A percentile compares a stretch with the other conserved stretches of the same genome.
phyloP scores from a whole-genome alignment of 345 rosid genomes.

The Eucalyptus sp. region DNA sequence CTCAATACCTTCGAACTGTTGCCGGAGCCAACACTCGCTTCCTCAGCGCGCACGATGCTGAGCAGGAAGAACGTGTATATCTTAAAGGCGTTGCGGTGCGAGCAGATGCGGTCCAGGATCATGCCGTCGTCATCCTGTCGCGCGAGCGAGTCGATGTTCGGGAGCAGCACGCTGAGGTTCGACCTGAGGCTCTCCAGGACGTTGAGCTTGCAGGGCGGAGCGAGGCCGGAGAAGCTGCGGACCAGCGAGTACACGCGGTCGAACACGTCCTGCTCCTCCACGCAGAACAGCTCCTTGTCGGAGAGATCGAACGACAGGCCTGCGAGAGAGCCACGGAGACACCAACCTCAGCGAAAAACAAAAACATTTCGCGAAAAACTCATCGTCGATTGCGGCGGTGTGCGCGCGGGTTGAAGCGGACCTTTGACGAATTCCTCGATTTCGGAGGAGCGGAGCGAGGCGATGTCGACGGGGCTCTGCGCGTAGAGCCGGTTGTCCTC shows the following conservation, averaged over 20 bases:
- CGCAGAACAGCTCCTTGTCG: constrained; percentile 78
- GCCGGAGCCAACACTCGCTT: constrained; percentile 16
- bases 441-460: constrained; percentile 47
- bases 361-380: neutral
- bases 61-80: constrained; percentile 81
- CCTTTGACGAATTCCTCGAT: constrained; percentile 95
- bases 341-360: neutral
- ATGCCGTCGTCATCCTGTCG: constrained; percentile 44
- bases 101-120: constrained; percentile 45
- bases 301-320: constrained; percentile 90
- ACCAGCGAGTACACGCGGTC: constrained; percentile 76
- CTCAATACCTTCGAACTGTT: constrained; percentile 47
- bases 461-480: constrained; percentile 38
- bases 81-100: constrained; percentile 88
- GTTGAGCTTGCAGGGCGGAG: constrained; percentile 48
- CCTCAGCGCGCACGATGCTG: constrained; percentile 50
- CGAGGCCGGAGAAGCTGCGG: constrained; percentile 37
- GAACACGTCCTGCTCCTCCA: constrained; percentile 81
- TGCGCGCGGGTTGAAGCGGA: neutral
- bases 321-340: constrained; percentile 6
- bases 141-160: constrained; percentile 74
- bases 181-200: constrained; percentile 80
- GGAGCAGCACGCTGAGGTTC: constrained; percentile 87
- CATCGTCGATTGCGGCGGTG: neutral
- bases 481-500: constrained; percentile 42